phyloP scores from a whole-genome alignment of 2,329 filamentous ascomycete genomes.

The Colletotrichum spinosum region DNA sequence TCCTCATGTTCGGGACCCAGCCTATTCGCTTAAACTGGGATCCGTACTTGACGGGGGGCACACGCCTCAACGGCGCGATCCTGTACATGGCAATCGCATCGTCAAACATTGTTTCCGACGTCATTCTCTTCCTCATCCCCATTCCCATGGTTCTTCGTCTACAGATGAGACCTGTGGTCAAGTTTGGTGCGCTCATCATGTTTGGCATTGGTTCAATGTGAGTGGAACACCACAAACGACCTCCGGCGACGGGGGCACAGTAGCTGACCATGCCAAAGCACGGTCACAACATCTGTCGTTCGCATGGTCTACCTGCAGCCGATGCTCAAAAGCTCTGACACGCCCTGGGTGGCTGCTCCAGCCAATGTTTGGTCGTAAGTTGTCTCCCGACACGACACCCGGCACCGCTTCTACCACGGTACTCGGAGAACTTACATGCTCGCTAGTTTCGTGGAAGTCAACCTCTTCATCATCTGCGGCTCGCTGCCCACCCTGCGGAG shows the following conservation, averaged over 20 bases:
- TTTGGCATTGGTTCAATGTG: constrained; percentile 55
- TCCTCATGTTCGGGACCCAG: constrained; percentile 39
- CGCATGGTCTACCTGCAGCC: constrained; percentile 37
- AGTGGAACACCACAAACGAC: no score
- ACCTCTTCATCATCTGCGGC: constrained; percentile 44
- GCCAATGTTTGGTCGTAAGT: constrained; percentile 39
- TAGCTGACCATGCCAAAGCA: constrained; percentile 39
- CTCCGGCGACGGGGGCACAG: no score
- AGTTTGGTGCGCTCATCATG: constrained; percentile 54
- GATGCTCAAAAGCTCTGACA: constrained; percentile 34
- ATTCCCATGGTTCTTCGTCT: constrained; percentile 56
- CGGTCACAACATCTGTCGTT: constrained; percentile 43
- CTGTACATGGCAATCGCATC: constrained; percentile 62
- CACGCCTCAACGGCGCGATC: constrained; percentile 55
- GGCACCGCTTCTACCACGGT: no score
- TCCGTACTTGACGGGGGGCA: constrained; percentile 38
- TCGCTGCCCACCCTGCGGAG: constrained; percentile 51
- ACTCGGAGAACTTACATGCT: no score
- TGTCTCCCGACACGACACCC: not conserved
- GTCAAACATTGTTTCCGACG: constrained; percentile 59
- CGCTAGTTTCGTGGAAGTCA: constrained; percentile 45
- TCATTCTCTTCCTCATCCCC: constrained; percentile 58
- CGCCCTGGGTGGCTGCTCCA: constrained; percentile 36
- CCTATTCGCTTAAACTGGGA: constrained; percentile 40
- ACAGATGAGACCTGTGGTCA: constrained; percentile 58